Base-by-base conservation (phyloP, 257 asterid genomes). In the Primulina huaijiensis region DNA sequence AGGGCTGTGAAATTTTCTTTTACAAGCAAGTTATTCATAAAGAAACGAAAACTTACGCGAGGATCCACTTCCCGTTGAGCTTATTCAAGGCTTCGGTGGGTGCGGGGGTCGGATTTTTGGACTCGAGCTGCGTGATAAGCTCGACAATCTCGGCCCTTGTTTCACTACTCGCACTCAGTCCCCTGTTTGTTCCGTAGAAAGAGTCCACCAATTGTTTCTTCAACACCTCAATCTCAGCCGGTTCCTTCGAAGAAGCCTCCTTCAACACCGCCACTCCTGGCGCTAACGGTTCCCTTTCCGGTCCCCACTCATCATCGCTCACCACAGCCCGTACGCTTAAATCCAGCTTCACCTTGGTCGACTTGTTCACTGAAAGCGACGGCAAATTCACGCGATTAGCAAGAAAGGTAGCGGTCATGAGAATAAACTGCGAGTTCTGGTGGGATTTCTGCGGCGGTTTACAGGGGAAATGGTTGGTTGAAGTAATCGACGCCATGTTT, bases 11-110 rank as follows among this genome's bases (percentile, higher is more conserved):
- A 14, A 43, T 11, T 43, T 43, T 43, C 17, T 43, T 43, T 43
- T 12, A 10, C 0, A 12, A 62, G 21, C 6, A 5, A 37, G 2
- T 16, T 21, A 31, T 8, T 58, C 20, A 11, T 29, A 31, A 6
- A 4, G 20, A 57, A 72, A 74, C 87, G 19, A 43, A 43, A 43
- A 3, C 55, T 81, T 82, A 90, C 97, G 84, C 92, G 17, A 92
- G 99, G 72, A 90, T 84, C 99, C 97, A 93, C 80, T 89, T 93
- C 23, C 97, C 99, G 37, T 93, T 89, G 75, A 93, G 94, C 40
- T 89, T 81, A 43, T 89, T 19, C 81, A 93, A 75, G 61, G 96
- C 96, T 76, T 93, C 92, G 0, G 94, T 90, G 0, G 97, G 96
- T 16, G 94, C 95, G 2, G 97, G 96, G 33, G 87, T 93, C 1